A percentile compares a stretch with the other conserved stretches of the same genome.
Evolutionary conservation across 2,329 filamentous ascomycete genomes (phyloP).

Genomic region (Pseudogymnoascus sp.): DNA sequence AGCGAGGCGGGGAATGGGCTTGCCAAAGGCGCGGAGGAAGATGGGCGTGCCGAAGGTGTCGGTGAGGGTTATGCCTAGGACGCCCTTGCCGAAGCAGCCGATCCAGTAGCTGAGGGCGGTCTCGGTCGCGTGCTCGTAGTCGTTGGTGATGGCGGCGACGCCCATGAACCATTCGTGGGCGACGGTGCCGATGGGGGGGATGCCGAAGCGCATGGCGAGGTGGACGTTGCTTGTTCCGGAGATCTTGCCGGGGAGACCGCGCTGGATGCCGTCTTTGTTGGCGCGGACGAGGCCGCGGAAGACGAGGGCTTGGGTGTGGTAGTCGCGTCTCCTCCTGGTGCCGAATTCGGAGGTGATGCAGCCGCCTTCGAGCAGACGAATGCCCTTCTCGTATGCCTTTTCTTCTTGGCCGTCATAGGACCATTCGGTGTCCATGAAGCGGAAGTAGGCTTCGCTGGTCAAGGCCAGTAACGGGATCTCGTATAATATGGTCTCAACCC

Average conservation of each 20-base stretch:
- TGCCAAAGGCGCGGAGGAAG: constrained; percentile 77
- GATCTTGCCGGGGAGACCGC: constrained; percentile 62
- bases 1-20: constrained; percentile 45
- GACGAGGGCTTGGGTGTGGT: constrained; percentile 88
- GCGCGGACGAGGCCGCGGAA: constrained; percentile 78
- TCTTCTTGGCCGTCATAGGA: constrained; percentile 78
- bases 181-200: constrained; percentile 77
- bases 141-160: constrained; percentile 78
- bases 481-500: constrained; percentile 94
- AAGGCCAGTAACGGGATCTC: constrained; percentile 90
- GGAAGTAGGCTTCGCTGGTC: constrained; percentile 94
- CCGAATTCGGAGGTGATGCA: constrained; percentile 94
- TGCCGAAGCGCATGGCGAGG: constrained; percentile 84
- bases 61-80: constrained; percentile 81
- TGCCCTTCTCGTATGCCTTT: constrained; percentile 73
- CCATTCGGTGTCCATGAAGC: constrained; percentile 92
- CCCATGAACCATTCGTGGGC: constrained; percentile 99
- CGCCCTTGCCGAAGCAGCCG: constrained; percentile 75
- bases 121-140: constrained; percentile 80
- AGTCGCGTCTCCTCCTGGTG: constrained; percentile 78
- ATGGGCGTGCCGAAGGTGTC: constrained; percentile 92
- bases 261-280: constrained; percentile 57
- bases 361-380: constrained; percentile 66
- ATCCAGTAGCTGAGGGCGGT: constrained; percentile 82
- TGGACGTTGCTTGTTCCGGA: constrained; percentile 94